These are phyloP conservation scores for Celoporthe dispersa DNA, from an alignment of 2,329 filamentous ascomycete genomes.

Conservation along the genomic window DNA sequence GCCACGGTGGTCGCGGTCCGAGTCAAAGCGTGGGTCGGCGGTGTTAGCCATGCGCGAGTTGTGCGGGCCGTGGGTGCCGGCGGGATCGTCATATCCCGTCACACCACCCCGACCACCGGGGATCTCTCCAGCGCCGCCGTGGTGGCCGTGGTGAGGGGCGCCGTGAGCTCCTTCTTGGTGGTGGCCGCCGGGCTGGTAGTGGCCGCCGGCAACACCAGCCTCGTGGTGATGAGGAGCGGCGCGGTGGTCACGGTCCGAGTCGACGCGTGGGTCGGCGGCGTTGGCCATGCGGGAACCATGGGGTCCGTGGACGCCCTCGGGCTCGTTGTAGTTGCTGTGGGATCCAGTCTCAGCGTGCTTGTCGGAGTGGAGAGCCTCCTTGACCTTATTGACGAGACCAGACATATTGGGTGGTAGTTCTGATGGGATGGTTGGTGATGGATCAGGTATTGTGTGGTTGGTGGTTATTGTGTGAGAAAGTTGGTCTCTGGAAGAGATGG, in stretches of 20 bases:
- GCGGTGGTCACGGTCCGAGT: slow-evolving; percentile 53
- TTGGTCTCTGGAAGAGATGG: slow-evolving; percentile 4
- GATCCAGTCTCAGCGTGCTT: slow-evolving; percentile 40
- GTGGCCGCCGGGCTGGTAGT: slow-evolving; percentile 36
- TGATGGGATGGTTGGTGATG: background rate
- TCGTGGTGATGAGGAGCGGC: slow-evolving; percentile 32
- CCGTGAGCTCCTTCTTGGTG: slow-evolving; percentile 43
- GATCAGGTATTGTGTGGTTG: slow-evolving; percentile 18
- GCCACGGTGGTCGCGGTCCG: slow-evolving; percentile 40
- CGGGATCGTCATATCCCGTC: slow-evolving; percentile 40
- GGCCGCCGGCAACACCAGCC: slow-evolving; percentile 41
- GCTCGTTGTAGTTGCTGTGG: slow-evolving; percentile 36
- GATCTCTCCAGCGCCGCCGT: slow-evolving; percentile 34
- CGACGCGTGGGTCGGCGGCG: slow-evolving; percentile 55
- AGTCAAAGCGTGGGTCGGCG: slow-evolving; percentile 44
- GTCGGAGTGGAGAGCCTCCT: slow-evolving; percentile 56
- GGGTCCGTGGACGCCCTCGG: slow-evolving; percentile 44
- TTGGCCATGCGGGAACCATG: slow-evolving; percentile 51
- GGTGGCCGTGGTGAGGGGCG: slow-evolving; percentile 23
- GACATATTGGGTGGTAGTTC: slow-evolving; percentile 53
- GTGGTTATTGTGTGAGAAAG: background rate
- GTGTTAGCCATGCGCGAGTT: slow-evolving; percentile 42
- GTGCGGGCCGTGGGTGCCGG: slow-evolving; percentile 40
- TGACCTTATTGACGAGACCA: slow-evolving; percentile 62
- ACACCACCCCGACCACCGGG: slow-evolving; percentile 26